A percentile compares a stretch with the other conserved stretches of the same genome.
Evolutionary conservation across 2,329 filamentous ascomycete genomes (phyloP).

Genomic region (Neofusicoccum cordaticola): DNA sequence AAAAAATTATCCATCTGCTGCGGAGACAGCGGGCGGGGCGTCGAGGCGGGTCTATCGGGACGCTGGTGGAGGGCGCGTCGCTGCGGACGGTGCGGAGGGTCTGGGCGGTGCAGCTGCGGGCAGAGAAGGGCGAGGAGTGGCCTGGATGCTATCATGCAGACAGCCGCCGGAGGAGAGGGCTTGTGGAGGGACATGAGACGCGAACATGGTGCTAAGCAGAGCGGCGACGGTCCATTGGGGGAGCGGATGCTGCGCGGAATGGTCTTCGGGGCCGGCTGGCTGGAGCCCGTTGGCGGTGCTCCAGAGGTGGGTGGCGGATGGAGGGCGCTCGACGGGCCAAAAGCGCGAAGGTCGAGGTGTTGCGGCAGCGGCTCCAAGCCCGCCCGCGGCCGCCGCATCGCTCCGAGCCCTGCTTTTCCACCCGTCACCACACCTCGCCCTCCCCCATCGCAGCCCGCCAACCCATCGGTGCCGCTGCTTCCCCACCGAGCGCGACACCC

Average conservation of each 20-base stretch:
- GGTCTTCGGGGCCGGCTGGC: neutral
- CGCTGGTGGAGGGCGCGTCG: constrained; percentile 23
- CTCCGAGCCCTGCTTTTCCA: neutral
- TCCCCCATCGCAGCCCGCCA: neutral
- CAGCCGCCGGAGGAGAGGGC: constrained; percentile 53
- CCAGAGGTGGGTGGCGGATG: neutral
- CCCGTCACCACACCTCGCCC: neutral
- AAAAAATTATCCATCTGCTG: constrained; percentile 51
- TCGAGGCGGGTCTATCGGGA: constrained; percentile 19
- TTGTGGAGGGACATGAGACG: constrained; percentile 62
- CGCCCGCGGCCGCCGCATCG: neutral
- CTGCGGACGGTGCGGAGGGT: constrained; percentile 2
- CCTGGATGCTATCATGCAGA: constrained; percentile 42
- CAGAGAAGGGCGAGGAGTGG: constrained; percentile 34
- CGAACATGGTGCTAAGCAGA: constrained; percentile 55
- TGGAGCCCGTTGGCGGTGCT: constrained; percentile 1
- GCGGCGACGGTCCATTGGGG: neutral
- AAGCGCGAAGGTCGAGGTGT: neutral
- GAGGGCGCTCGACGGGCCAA: neutral
- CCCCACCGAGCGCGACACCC: neutral
- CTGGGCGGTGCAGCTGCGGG: constrained; percentile 20
- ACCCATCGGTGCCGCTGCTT: neutral
- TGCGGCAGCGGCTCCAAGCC: neutral
- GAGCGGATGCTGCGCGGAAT: neutral
- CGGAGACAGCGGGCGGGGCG: constrained; percentile 26